Evolutionary conservation across 202 grass and related monocot species (phyloP).

Genomic region (Zizania palustris): DNA sequence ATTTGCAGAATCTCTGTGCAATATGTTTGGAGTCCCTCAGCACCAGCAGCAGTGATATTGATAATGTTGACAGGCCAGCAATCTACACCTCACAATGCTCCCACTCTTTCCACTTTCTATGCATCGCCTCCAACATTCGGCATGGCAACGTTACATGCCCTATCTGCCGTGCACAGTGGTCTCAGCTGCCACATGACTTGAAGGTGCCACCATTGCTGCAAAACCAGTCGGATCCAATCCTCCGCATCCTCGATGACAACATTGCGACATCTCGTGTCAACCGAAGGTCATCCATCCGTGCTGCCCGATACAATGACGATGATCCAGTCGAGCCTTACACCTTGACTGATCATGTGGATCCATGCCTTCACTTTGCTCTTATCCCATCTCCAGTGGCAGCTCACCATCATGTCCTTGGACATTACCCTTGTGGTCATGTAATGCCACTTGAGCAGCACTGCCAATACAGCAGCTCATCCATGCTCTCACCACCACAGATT

Average conservation of each 20-base stretch:
- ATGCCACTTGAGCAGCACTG: conserved; percentile 47
- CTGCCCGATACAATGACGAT: conserved; percentile 84
- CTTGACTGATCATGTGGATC: conserved; percentile 46
- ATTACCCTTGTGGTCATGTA: conserved; percentile 49
- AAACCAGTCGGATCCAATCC: conserved; percentile 74
- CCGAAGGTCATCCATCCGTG: conserved; percentile 68
- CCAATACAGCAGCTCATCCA: conserved; percentile 53
- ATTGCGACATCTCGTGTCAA: conserved; percentile 95
- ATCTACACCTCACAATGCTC: conserved; percentile 86
- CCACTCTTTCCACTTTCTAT: conserved; percentile 86
- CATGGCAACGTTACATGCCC: conserved; percentile 89
- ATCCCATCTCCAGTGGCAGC: conserved; percentile 48
- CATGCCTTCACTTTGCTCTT: conserved; percentile 65
- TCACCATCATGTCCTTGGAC: conserved; percentile 46
- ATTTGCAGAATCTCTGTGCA: conserved; percentile 76
- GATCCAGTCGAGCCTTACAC: conserved; percentile 74
- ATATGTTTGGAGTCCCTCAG: conserved; percentile 88
- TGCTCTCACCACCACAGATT: conserved; percentile 39
- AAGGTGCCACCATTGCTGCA: conserved; percentile 71
- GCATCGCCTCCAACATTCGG: conserved; percentile 91
- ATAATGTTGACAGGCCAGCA: conserved; percentile 38
- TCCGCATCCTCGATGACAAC: conserved; percentile 92
- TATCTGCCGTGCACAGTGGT: conserved; percentile 93
- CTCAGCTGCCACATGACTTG: conserved; percentile 75
- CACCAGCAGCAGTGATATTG: conserved; percentile 25